Base-by-base conservation (phyloP, 495 filamentous ascomycete species). In the Tetracladium setigerum region DNA sequence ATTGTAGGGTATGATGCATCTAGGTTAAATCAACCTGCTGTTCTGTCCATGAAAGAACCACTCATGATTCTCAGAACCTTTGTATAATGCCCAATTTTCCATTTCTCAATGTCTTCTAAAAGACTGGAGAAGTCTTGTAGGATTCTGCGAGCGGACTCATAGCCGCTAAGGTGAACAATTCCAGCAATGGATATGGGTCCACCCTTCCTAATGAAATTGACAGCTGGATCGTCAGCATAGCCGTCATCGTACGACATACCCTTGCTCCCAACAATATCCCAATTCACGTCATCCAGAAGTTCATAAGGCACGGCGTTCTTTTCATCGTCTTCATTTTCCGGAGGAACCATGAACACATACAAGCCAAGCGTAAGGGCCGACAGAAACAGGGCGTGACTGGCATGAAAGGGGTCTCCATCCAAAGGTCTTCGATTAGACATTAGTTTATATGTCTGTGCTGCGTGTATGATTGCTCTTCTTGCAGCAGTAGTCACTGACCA, bases 51-150 rank as follows among this genome's bases (percentile, higher is more conserved):
- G 34, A 77, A 56, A 18, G 71, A 72, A 63, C 75, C 73, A 51
- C 72, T 74, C 71, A 77, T 75, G 14, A 74, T 75, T 44, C 71
- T 65, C 16, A 75, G 60, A 44, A 75, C 67, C 49, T 72, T 65
- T 0, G 65, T 67, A 46, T 27, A 27, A 27, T 27, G 22, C 41
- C 68, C 61, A 14, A 69, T 66, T 41, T 65, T 71, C 71, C 72
- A 74, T 44, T 71, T 68, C n/a, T 71, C 73, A 16, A 71, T 68
- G 47, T 74, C 71, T 50, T 73, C 69, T 18, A 77, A 56, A 14
- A 77, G 54, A 24, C 66, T 62, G 10, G 71, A 72, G 47, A 71
- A 77, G 57, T 75, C 71, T 24, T 73, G 58, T 15, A 77, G 48
- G 32, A 73, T 71, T 14, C 68, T 58, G 30, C 71, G 60, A 9